Evolutionary conservation across 257 asterid species (phyloP).

Genomic region (Prunella vulgaris): DNA sequence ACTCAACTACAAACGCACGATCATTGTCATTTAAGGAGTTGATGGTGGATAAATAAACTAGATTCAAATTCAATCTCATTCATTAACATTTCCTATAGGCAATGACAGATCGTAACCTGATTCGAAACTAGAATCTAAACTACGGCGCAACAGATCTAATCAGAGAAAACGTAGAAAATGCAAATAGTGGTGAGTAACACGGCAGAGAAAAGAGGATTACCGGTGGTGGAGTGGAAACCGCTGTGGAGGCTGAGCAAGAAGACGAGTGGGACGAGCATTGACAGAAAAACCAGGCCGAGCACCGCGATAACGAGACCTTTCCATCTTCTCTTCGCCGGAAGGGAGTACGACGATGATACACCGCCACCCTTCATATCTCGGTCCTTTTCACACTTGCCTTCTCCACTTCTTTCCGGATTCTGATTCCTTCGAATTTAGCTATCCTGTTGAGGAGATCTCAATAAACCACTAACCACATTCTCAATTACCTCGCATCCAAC

Average conservation of each 20-base stretch:
- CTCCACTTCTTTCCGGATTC: conserved; percentile 11
- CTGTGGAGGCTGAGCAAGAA: conserved; percentile 80
- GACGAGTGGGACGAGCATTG: conserved; percentile 90
- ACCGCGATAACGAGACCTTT: conserved; percentile 73
- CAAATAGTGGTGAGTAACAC: not conserved
- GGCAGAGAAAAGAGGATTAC: conserved; percentile 24
- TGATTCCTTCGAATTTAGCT: conserved; percentile 9
- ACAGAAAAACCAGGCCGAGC: conserved; percentile 72
- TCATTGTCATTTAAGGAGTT: not conserved
- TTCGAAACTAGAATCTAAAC: conserved; percentile 19
- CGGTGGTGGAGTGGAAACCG: conserved; percentile 60
- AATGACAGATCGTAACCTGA: conserved; percentile 17
- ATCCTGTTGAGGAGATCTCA: conserved; percentile 22
- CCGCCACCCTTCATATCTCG: conserved; percentile 36
- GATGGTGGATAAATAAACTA: conserved; percentile 1
- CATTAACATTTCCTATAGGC: not conserved
- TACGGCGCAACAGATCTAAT: conserved; percentile 27
- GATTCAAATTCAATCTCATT: conserved; percentile 21
- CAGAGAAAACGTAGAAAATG: conserved; percentile 8
- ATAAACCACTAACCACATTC: conserved; percentile 23
- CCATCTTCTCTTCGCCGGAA: conserved; percentile 81
- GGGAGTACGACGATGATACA: conserved; percentile 40
- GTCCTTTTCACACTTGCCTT: conserved; percentile 13
- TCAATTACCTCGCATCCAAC: conserved; percentile 20
- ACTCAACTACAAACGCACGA: not conserved